phyloP scores from a whole-genome alignment of 495 filamentous ascomycete species.

The Podospora appendiculata region DNA sequence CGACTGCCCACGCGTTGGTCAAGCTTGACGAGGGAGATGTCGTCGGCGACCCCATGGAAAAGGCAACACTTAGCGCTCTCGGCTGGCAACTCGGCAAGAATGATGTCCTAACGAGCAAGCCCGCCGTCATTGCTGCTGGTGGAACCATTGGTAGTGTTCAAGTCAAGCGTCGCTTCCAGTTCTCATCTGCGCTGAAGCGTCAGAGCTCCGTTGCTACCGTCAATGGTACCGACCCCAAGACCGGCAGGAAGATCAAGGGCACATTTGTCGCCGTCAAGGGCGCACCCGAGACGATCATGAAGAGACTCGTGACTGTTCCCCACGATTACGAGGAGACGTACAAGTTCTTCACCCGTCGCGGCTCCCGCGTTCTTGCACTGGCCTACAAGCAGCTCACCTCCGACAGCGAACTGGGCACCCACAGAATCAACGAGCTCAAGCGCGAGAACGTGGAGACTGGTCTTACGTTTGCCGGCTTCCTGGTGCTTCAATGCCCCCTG shows the following conservation, averaged over 20 bases:
- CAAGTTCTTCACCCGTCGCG: constrained; percentile 95
- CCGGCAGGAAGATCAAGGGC: constrained; percentile 62
- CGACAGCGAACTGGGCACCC: constrained; percentile 71
- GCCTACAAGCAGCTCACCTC: constrained; percentile 83
- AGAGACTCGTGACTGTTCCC: constrained; percentile 78
- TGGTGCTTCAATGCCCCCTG: constrained; percentile 89
- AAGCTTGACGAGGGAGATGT: constrained; percentile 95
- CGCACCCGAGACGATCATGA: constrained; percentile 90
- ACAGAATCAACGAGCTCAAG: constrained; percentile 83
- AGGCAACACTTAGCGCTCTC: constrained; percentile 81
- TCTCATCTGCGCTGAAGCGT: constrained; percentile 92
- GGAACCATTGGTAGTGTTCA: constrained; percentile 58
- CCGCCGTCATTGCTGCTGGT: constrained; percentile 31
- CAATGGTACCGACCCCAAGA: constrained; percentile 54
- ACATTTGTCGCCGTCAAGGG: constrained; percentile 96
- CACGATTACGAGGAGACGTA: constrained; percentile 94
- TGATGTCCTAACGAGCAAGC: constrained; percentile 64
- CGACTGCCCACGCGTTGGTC: constrained; percentile 91
- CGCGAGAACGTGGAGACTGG: constrained; percentile 85
- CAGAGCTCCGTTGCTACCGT: constrained; percentile 90
- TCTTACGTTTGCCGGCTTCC: constrained; percentile 85
- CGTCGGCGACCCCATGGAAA: constrained; percentile 98
- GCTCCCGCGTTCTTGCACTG: constrained; percentile 85
- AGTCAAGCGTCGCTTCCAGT: constrained; percentile 94
- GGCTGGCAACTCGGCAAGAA: constrained; percentile 88